A percentile compares a stretch with the other conserved stretches of the same genome.
phyloP scores from a whole-genome alignment of 2,329 filamentous ascomycete species.

The Alternaria rosae region DNA sequence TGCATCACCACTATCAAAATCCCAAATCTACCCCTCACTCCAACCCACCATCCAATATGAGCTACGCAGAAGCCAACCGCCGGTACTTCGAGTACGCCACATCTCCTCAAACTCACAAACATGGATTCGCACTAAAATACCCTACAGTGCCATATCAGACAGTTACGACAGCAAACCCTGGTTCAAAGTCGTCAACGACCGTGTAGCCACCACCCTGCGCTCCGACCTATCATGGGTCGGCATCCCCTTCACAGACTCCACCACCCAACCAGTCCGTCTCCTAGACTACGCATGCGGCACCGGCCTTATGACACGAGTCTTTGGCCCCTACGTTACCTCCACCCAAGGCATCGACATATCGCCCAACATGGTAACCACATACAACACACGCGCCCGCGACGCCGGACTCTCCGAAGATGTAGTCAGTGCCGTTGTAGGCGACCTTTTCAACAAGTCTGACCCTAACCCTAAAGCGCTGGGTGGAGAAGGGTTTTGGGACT shows the following conservation, averaged over 20 bases:
- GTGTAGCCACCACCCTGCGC: constrained; percentile 64
- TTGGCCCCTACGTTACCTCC: constrained; percentile 68
- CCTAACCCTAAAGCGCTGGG: constrained; percentile 31
- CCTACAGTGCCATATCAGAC: constrained; percentile 59
- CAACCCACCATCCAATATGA: constrained; percentile 27
- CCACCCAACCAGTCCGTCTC: constrained; percentile 48
- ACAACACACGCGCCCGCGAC: constrained; percentile 64
- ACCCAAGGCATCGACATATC: constrained; percentile 75
- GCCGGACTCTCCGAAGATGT: constrained; percentile 22
- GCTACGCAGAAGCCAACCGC: constrained; percentile 45
- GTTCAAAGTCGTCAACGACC: constrained; percentile 62
- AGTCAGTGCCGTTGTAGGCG: constrained; percentile 41
- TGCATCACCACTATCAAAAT: background rate
- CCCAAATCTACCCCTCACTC: background rate
- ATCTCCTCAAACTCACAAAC: no score
- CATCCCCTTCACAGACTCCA: constrained; percentile 59
- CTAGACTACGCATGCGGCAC: constrained; percentile 3
- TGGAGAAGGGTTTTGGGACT: constrained; percentile 45
- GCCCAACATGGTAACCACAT: constrained; percentile 72
- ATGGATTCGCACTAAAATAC: background rate
- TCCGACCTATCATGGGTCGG: constrained; percentile 67
- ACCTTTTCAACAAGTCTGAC: constrained; percentile 45
- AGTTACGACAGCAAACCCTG: constrained; percentile 63
- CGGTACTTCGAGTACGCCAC: constrained; percentile 45
- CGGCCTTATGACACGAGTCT: constrained; percentile 53